Evolutionary conservation across 2,329 filamentous ascomycete genomes (phyloP).

Genomic region (Penicillium aurantiogriseum): DNA sequence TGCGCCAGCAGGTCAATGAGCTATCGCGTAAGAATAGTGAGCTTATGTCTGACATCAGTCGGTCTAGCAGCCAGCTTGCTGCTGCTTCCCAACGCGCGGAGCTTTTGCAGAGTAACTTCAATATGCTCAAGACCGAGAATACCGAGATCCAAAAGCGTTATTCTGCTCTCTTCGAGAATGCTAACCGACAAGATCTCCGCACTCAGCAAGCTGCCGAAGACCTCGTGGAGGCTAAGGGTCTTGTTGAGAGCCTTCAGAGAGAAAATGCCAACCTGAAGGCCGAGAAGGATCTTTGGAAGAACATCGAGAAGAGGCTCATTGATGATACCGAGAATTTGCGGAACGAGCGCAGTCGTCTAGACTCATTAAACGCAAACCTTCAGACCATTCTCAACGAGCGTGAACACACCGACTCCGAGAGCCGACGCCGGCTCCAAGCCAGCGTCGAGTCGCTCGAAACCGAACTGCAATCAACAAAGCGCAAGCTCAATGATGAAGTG

Average conservation of each 20-base stretch:
- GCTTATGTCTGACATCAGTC: conserved; percentile 78
- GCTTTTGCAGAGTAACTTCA: conserved; percentile 85
- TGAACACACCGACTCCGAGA: conserved; percentile 78
- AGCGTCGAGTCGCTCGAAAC: conserved; percentile 76
- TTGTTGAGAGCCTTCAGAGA: conserved; percentile 82
- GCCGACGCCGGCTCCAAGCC: conserved; percentile 72
- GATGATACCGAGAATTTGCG: conserved; percentile 83
- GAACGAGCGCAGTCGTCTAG: conserved; percentile 81
- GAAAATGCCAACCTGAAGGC: conserved; percentile 92
- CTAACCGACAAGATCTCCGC: conserved; percentile 84
- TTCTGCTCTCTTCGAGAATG: conserved; percentile 72
- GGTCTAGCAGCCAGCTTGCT: conserved; percentile 74
- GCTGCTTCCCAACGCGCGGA: conserved; percentile 81
- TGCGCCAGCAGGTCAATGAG: conserved; percentile 81
- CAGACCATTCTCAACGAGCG: conserved; percentile 91
- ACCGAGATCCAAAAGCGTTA: conserved; percentile 80
- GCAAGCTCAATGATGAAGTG: conserved; percentile 76
- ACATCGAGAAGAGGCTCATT: conserved; percentile 81
- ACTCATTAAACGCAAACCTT: conserved; percentile 76
- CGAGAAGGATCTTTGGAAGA: conserved; percentile 92
- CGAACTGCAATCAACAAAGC: conserved; percentile 74
- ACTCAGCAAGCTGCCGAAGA: conserved; percentile 93
- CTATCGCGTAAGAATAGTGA: conserved; percentile 78
- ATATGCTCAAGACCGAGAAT: conserved; percentile 80
- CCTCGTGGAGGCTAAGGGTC: conserved; percentile 76